phyloP scores from a whole-genome alignment of 2,329 filamentous ascomycete genomes.

The Berkeleyomyces rouxiae region DNA sequence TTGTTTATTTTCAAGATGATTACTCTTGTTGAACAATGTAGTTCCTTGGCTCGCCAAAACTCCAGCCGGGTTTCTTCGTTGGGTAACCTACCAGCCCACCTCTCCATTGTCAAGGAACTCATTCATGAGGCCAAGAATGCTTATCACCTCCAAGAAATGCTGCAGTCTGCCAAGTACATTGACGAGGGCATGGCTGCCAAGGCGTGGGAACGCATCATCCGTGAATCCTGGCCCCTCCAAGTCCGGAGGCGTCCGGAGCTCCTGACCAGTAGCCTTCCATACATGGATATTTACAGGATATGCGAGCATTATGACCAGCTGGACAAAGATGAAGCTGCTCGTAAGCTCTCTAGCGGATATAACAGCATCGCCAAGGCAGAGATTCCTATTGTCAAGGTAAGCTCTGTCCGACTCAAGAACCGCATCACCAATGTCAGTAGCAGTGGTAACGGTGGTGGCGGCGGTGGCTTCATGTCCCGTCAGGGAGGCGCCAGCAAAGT shows the following conservation, averaged over 20 bases:
- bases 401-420: conserved; percentile 4
- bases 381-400: neutral
- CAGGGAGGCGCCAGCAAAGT: neutral
- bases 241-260: neutral
- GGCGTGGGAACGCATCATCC: neutral
- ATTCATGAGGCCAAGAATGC: neutral
- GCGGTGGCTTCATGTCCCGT: neutral
- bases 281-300: neutral
- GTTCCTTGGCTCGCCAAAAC: neutral
- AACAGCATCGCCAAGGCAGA: neutral
- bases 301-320: neutral
- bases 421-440: conserved; percentile 4
- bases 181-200: neutral
- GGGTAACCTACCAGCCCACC: neutral
- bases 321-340: neutral
- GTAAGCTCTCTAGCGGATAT: neutral
- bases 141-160: neutral
- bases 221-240: neutral
- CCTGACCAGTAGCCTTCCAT: neutral
- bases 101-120: neutral
- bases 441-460: neutral
- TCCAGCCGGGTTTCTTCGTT: neutral
- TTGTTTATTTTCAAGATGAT: neutral
- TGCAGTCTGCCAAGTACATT: neutral
- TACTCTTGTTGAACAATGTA: neutral